Conservation (phyloP, 2,329 filamentous ascomycete genomes). For the Fusarium tricinctum region DNA sequence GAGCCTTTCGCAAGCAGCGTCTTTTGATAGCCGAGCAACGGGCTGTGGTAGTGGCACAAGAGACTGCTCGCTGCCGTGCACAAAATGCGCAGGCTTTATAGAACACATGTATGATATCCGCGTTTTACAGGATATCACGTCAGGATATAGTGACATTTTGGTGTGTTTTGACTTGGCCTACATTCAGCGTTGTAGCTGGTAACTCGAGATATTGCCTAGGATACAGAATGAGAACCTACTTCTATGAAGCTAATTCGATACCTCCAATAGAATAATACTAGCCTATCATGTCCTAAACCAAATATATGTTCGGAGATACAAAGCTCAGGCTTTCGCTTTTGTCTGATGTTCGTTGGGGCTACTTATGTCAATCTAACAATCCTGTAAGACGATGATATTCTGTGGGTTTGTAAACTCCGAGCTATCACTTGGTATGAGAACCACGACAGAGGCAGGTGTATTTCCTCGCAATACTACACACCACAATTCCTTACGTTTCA, state of each 20-base stretch:
- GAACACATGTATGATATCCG: neutral
- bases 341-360: neutral
- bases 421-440: neutral
- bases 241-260: too few relatives aligned
- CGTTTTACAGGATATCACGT: neutral
- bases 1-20: constrained; percentile 55
- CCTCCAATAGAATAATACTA: too few relatives aligned
- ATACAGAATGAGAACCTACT: too few relatives aligned
- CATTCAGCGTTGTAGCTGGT: neutral
- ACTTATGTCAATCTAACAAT: neutral
- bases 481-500: neutral
- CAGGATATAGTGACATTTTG: neutral
- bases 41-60: constrained; percentile 34
- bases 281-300: too few relatives aligned
- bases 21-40: constrained; percentile 40
- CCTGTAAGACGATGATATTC: neutral
- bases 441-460: neutral
- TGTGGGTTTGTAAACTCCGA: neutral
- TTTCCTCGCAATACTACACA: neutral
- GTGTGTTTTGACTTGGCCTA: constrained; percentile 5
- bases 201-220: neutral
- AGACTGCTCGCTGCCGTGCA: constrained; percentile 32
- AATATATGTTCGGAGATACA: too few relatives aligned
- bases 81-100: constrained; percentile 11
- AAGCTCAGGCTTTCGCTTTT: too few relatives aligned